Evolutionary conservation across 73 alveolate genomes (phyloP).

Genomic region (Durusdinium trenchii): DNA sequence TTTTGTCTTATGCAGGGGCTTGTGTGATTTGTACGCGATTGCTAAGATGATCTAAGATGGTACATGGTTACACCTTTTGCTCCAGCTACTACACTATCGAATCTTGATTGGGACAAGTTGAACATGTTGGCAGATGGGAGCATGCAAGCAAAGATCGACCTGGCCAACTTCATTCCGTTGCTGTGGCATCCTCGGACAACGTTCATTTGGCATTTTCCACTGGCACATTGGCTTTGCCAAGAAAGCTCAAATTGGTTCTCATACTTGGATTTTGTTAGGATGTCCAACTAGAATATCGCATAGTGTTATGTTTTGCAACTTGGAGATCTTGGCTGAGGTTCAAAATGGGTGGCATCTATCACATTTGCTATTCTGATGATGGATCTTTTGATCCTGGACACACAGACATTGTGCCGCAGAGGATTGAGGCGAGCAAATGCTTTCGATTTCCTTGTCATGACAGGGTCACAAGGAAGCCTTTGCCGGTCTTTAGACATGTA

Average conservation of each 20-base stretch:
- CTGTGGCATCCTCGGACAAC: not conserved
- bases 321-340: conserved; percentile 1
- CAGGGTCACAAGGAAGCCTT: too few species aligned
- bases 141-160: conserved; percentile 63
- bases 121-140: conserved; percentile 85
- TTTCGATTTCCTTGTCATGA: not conserved
- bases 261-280: not conserved
- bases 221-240: not conserved
- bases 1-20: too few species aligned
- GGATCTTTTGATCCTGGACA: conserved; percentile 73
- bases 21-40: too few species aligned
- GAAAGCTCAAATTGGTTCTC: not conserved
- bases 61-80: too few species aligned
- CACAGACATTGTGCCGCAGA: conserved; percentile 87
- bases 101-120: too few species aligned
- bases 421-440: conserved; percentile 20
- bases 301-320: not conserved
- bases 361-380: conserved; percentile 88
- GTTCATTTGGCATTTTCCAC: not conserved
- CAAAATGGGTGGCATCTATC: conserved; percentile 84
- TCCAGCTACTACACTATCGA: too few species aligned
- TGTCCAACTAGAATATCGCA: not conserved
- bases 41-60: too few species aligned
- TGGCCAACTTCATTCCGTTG: conserved; percentile 9
- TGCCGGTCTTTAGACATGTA: not conserved